Base-by-base conservation (phyloP, 345 rosid genomes). In the Sisymbrium irio region DNA sequence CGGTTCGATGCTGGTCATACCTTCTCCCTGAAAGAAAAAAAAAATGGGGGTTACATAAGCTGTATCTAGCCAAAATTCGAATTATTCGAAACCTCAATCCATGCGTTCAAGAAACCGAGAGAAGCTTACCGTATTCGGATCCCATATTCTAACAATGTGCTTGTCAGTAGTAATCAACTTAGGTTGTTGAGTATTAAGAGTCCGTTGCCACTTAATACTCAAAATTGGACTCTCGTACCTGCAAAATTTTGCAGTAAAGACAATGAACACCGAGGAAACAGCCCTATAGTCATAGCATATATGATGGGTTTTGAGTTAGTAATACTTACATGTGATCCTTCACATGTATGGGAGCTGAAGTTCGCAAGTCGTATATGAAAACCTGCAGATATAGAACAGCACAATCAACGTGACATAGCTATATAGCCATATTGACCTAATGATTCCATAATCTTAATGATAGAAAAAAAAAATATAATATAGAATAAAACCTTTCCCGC, bases 201-300 rank as follows among this genome's bases (percentile, higher is more conserved):
- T 87, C 5, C 71, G 83, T 78, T 95, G 99, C 99, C 99, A 90
- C 81, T 92, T 92, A 54, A 95, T 88, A 76, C 85, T 92, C 83
- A 92, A 76, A 83, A 90, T 92, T 33, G 93, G 89, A 75, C 96
- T 82, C 68, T 89, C 97, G 71, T 90, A 92, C 99, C 97, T 95
- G 80, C 20, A 78, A 61, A 27, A 15, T 59, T 39, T 66, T 59
- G 60, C 59, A 58, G 46, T 41, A 22, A 41, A 32, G 13, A 56
- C 68, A 25, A 41, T 72, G 59, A 71, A 50, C 27, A 71, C 33
- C 12, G 1, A 65, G 40, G 36, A 72, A 22, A 58, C 17, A 47
- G 32, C 27, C 10, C 20, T 20, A 4, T 56, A 15, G 22, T 33
- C 45, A 55, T 10, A 71, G 51, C 64, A 40, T 39, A 50, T 15